phyloP scores from a whole-genome alignment of 176 grass and related monocot species.

The Phoenix dactylifera region DNA sequence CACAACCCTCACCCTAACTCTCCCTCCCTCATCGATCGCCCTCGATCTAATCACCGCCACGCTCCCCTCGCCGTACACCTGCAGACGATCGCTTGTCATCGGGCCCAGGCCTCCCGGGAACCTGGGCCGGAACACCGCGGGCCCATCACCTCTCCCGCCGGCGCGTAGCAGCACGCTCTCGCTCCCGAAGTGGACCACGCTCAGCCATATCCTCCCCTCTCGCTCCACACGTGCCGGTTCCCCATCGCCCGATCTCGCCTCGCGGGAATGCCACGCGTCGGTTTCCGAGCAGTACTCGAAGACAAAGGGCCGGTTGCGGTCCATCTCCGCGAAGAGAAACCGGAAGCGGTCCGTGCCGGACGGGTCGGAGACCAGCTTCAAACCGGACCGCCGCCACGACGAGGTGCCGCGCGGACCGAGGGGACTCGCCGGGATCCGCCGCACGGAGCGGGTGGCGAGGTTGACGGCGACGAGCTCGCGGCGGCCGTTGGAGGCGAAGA shows the following conservation, averaged over 20 bases:
- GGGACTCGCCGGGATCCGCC: slow-evolving; percentile 58
- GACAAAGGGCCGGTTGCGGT: slow-evolving; percentile 47
- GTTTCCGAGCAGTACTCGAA: slow-evolving; percentile 80
- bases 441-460: slow-evolving; percentile 42
- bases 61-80: slow-evolving; percentile 84
- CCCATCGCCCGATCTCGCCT: slow-evolving; percentile 18
- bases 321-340: slow-evolving; percentile 87
- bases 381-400: slow-evolving; percentile 76
- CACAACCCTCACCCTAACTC: slow-evolving; percentile 38
- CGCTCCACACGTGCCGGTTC: neutral
- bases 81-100: slow-evolving; percentile 33
- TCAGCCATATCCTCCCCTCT: slow-evolving; percentile 42
- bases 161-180: slow-evolving; percentile 65
- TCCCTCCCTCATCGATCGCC: slow-evolving; percentile 29
- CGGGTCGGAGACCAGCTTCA: slow-evolving; percentile 78
- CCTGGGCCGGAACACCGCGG: slow-evolving; percentile 52
- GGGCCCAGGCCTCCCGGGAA: slow-evolving; percentile 36
- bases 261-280: slow-evolving; percentile 48
- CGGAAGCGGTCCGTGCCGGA: slow-evolving; percentile 54
- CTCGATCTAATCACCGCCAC: slow-evolving; percentile 59
- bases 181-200: slow-evolving; percentile 40
- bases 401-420: slow-evolving; percentile 88
- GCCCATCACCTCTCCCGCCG: slow-evolving; percentile 9
- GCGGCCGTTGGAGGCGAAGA: slow-evolving; percentile 82
- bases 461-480: slow-evolving; percentile 71